Evolutionary conservation across 2,329 filamentous ascomycete species (phyloP).

Genomic region (Biscogniauxia sp.): DNA sequence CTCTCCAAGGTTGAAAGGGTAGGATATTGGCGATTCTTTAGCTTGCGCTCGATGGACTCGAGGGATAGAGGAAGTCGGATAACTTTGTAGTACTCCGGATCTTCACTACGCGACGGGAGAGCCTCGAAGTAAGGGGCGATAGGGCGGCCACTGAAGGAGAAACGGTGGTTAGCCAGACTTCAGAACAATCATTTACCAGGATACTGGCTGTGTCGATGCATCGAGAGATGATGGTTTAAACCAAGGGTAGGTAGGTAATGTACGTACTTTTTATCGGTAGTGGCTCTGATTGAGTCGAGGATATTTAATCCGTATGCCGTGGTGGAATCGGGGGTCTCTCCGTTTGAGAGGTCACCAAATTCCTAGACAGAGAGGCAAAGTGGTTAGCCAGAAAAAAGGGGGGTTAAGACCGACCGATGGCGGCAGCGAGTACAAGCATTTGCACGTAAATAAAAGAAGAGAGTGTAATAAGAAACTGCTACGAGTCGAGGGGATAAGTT

Average conservation of each 20-base stretch:
- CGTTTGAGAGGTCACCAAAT: constrained; percentile 49
- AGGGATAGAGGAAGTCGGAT: constrained; percentile 79
- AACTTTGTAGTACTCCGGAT: constrained; percentile 74
- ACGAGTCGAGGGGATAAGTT: constrained; percentile 3
- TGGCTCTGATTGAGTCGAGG: constrained; percentile 70
- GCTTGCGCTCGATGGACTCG: constrained; percentile 71
- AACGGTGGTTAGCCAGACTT: constrained; percentile 23
- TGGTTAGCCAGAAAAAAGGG: constrained; percentile 1
- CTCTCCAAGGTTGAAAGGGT: constrained; percentile 74
- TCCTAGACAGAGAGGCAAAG: constrained; percentile 27
- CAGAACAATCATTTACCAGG: background rate
- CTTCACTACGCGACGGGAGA: constrained; percentile 61
- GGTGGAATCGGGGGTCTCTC: constrained; percentile 67
- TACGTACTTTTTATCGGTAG: constrained; percentile 77
- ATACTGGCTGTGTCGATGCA: background rate
- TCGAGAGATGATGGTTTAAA: background rate
- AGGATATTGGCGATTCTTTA: constrained; percentile 66
- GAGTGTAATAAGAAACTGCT: constrained; percentile 6
- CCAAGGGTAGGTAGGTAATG: constrained; percentile 1
- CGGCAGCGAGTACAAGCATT: background rate
- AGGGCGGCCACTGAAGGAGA: constrained; percentile 59
- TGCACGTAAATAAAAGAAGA: background rate
- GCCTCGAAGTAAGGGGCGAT: constrained; percentile 75
- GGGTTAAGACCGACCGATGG: background rate
- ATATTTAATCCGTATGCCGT: constrained; percentile 70